These are phyloP conservation scores for Ustilago loliicola DNA, from an alignment of 1,284 basidiomycete genomes.

Conservation along the genomic window DNA sequence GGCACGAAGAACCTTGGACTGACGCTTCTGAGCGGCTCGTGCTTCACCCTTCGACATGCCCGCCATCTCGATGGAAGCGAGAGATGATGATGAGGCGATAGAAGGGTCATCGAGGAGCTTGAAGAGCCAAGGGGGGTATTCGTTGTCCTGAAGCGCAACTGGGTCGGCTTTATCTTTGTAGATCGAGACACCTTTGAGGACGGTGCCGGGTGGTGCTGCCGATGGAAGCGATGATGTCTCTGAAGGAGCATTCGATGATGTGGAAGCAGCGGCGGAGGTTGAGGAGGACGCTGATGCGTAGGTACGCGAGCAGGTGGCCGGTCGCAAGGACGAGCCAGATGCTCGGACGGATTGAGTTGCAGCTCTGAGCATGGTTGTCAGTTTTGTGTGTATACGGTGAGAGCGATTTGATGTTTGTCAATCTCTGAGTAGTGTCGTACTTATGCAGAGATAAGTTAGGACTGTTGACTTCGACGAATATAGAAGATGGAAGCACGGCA, in stretches of 20 bases:
- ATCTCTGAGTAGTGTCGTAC: background rate
- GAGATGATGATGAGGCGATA: conserved; percentile 49
- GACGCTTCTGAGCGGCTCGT: conserved; percentile 62
- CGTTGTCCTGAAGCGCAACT: conserved; percentile 82
- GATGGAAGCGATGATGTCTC: conserved; percentile 52
- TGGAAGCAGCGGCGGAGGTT: conserved; percentile 10
- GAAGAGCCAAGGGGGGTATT: conserved; percentile 93
- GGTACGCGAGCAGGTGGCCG: conserved; percentile 15
- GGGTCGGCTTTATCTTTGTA: conserved; percentile 86
- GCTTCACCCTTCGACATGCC: conserved; percentile 67
- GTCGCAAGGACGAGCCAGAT: conserved; percentile 25
- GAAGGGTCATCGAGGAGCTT: conserved; percentile 74
- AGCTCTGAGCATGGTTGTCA: conserved; percentile 16
- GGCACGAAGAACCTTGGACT: conserved; percentile 58
- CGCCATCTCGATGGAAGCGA: conserved; percentile 59
- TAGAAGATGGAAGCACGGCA: too few species aligned
- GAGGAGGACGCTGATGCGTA: conserved; percentile 33
- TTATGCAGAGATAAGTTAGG: background rate
- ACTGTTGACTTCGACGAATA: too few species aligned
- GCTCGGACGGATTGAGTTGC: conserved; percentile 25
- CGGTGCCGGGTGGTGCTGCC: conserved; percentile 75
- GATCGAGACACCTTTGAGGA: conserved; percentile 82
- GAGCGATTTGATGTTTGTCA: background rate
- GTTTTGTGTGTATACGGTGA: background rate
- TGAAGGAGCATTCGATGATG: conserved; percentile 15